Base-by-base conservation (phyloP, 257 asterid species). In the Solanum ossicruentum region DNA sequence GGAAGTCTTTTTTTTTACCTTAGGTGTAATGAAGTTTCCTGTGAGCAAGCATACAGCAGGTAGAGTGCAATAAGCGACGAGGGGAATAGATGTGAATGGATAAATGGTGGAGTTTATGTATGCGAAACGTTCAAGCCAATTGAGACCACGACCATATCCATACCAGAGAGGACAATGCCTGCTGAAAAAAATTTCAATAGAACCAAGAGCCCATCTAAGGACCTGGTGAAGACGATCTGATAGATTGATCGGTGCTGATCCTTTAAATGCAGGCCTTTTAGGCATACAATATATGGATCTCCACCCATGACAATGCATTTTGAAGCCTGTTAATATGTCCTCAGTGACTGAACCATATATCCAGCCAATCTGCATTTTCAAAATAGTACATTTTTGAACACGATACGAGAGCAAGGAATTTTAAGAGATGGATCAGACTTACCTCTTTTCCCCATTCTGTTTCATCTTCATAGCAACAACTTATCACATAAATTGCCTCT, bases 261-360 rank as follows among this genome's bases (percentile, higher is more conserved):
- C 89, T 56, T 86, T 88, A 54, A 89, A 89, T 84, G 91, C 88
- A 0, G 90, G 75, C 43, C 87, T 84, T 55, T 15, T 55, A 16
- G 90, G 88, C 32, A 78, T 80, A 12, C 90, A 89, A 23, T 89
- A 89, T 5, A 89, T 85, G 54, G 91, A 89, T 77, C 90, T 78
- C 91, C 91, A 89, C 5, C 91, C 91, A 45, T 78, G 91, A 57
- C 90, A 87, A 20, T 89, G 91, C 91, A 89, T 89, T 63, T 86
- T 86, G 60, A 87, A 85, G 12, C 91, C 89, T 36, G 90, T 89
- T 52, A 89, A 63, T n/a, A 87, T 88, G 61, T 87, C 91, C 41
- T 89, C 91, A 7, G 89, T 89, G 11, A 89, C 89, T 65, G 91
- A 89, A 45, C 91, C 91, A 70, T 87, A 89, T 32, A 87, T 89